Percentiles rank a stretch among this genome's conserved stretches.
Evolutionary conservation across 306 rosid genomes (phyloP).

Genomic region (Pterocarpus macrocarpus): DNA sequence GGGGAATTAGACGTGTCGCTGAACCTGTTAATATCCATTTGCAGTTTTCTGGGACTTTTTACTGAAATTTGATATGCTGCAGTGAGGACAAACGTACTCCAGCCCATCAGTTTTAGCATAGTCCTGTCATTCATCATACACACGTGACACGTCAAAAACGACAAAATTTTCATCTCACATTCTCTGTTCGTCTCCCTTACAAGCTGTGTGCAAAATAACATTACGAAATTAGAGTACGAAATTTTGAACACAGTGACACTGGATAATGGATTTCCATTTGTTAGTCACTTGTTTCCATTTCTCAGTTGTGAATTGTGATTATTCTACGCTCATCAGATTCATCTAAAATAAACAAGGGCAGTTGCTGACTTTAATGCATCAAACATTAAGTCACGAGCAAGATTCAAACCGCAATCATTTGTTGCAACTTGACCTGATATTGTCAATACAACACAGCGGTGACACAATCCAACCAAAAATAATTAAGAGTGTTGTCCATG

Average conservation of each 20-base stretch:
- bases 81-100: slow-evolving; percentile 94
- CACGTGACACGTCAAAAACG: background rate
- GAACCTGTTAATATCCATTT: slow-evolving; percentile 63
- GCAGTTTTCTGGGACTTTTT: slow-evolving; percentile 82
- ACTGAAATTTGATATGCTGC: slow-evolving; percentile 82
- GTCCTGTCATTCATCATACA: slow-evolving; percentile 65
- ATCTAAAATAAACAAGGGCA: slow-evolving; percentile 25
- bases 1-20: background rate
- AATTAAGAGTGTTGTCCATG: background rate
- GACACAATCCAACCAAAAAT: background rate
- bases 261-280: background rate
- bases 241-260: background rate
- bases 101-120: slow-evolving; percentile 98
- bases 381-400: slow-evolving; percentile 30
- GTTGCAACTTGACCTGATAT: slow-evolving; percentile 28
- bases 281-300: slow-evolving; percentile 13
- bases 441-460: background rate
- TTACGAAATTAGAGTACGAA: background rate
- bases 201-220: slow-evolving; percentile 18
- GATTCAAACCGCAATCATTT: slow-evolving; percentile 32
- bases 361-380: slow-evolving; percentile 11
- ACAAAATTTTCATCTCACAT: background rate
- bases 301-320: background rate
- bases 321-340: slow-evolving; percentile 1
- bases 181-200: background rate